A percentile compares a stretch with the other conserved stretches of the same genome.
Conservation (phyloP, 2,329 filamentous ascomycete genomes). For the Ascochyta lentis region DNA sequence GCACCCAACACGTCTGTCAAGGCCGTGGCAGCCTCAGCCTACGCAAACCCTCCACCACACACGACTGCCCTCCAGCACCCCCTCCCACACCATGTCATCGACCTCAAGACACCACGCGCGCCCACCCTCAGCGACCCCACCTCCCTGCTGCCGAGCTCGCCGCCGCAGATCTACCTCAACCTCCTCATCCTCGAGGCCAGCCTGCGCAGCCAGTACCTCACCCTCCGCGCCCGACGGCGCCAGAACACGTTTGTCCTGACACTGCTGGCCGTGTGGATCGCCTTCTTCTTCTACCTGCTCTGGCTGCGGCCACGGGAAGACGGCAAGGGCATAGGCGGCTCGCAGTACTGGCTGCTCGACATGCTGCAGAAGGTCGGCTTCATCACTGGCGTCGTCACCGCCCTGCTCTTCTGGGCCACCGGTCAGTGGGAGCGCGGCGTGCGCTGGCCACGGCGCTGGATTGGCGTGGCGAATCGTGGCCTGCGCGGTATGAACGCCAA, state of each 20-base stretch:
- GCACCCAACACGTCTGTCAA: slow-evolving; percentile 62
- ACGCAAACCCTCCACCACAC: slow-evolving; percentile 21
- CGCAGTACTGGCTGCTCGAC: slow-evolving; percentile 95
- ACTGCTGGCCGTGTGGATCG: slow-evolving; percentile 79
- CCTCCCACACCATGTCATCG: slow-evolving; percentile 40
- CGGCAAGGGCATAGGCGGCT: slow-evolving; percentile 87
- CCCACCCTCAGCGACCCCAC: slow-evolving; percentile 69
- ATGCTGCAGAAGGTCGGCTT: slow-evolving; percentile 89
- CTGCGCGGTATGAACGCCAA: slow-evolving; percentile 94
- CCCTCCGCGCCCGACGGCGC: slow-evolving; percentile 82
- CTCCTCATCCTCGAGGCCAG: slow-evolving; percentile 96
- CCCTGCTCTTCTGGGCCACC: slow-evolving; percentile 87
- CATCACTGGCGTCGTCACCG: slow-evolving; percentile 87
- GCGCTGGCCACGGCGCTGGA: slow-evolving; percentile 91
- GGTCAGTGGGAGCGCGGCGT: slow-evolving; percentile 97
- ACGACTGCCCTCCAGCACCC: slow-evolving; percentile 16
- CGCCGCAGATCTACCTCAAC: slow-evolving; percentile 97
- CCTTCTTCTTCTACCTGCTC: slow-evolving; percentile 85
- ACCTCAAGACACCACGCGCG: slow-evolving; percentile 36
- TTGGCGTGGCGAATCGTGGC: slow-evolving; percentile 86
- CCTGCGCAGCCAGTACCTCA: slow-evolving; percentile 89
- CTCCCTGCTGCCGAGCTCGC: slow-evolving; percentile 83
- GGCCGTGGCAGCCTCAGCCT: slow-evolving; percentile 47
- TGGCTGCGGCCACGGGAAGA: slow-evolving; percentile 97
- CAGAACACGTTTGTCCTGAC: slow-evolving; percentile 93